A percentile compares a stretch with the other conserved stretches of the same genome.
Evolutionary conservation across 352 stramenopile species (phyloP).

Genomic region (Globisporangium parvum): DNA sequence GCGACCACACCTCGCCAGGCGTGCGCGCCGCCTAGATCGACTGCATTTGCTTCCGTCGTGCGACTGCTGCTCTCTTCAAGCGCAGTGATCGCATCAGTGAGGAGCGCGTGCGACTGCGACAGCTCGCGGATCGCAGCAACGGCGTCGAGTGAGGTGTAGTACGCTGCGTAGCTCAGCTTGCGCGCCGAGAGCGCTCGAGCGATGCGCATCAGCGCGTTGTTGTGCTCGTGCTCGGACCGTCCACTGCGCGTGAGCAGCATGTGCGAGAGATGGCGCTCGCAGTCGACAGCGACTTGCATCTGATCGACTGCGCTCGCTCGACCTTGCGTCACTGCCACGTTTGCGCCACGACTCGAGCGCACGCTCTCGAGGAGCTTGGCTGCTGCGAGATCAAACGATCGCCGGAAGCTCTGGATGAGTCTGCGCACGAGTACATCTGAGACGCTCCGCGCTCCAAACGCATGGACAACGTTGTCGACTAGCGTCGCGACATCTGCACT

Average conservation of each 20-base stretch:
- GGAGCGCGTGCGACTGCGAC: slow-evolving; percentile 14
- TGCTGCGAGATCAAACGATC: slow-evolving; percentile 23
- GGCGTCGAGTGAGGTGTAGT: slow-evolving; percentile 24
- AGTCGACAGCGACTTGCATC: slow-evolving; percentile 2
- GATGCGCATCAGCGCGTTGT: slow-evolving; percentile 16
- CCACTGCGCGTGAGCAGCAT: slow-evolving; percentile 17
- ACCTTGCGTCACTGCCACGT: background rate
- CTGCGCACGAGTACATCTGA: slow-evolving; percentile 14
- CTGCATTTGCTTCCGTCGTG: background rate
- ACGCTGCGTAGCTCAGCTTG: slow-evolving; percentile 29
- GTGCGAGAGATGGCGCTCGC: slow-evolving; percentile 19
- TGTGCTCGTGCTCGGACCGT: background rate
- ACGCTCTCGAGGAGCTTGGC: slow-evolving; percentile 19
- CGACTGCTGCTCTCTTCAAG: background rate
- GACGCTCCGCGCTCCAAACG: slow-evolving; percentile 30
- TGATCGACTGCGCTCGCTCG: background rate
- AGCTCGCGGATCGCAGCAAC: slow-evolving; percentile 18
- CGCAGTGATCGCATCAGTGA: slow-evolving; percentile 16
- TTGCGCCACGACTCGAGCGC: slow-evolving; percentile 4
- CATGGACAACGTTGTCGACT: slow-evolving; percentile 27
- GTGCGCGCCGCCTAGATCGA: slow-evolving; percentile 43
- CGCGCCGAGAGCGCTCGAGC: slow-evolving; percentile 23
- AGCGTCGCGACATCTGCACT: slow-evolving; percentile 24
- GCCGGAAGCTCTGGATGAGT: slow-evolving; percentile 27
- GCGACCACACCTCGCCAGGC: slow-evolving; percentile 55